phyloP scores from a whole-genome alignment of 1,139 yeast genomes.

The Pichia norvegensis region DNA sequence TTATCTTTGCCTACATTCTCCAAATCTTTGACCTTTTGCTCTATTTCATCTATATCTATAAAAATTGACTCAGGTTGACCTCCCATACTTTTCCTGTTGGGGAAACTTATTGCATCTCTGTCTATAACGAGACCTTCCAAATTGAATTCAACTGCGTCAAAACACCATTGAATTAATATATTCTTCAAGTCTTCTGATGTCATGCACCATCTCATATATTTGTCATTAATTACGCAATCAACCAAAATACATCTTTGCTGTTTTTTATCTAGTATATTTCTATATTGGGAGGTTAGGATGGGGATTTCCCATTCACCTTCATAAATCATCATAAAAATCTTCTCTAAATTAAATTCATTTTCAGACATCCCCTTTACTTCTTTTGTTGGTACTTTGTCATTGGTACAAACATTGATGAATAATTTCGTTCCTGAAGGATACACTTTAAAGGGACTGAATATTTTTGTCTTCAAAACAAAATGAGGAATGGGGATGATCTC shows the following conservation, averaged over 20 bases:
- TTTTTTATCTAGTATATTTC: constrained; percentile 56
- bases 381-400: constrained; percentile 52
- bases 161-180: constrained; percentile 52
- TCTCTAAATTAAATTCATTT: constrained; percentile 44
- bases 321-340: constrained; percentile 58
- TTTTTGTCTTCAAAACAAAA: constrained; percentile 57
- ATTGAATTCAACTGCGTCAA: constrained; percentile 59
- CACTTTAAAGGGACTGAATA: constrained; percentile 31
- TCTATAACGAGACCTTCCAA: constrained; percentile 34
- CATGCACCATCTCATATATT: constrained; percentile 56
- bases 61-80: constrained; percentile 26
- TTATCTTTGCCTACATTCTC: constrained; percentile 17
- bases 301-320: constrained; percentile 83
- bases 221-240: constrained; percentile 66
- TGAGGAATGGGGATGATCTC: constrained; percentile 45
- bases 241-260: constrained; percentile 58
- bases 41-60: constrained; percentile 33
- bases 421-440: constrained; percentile 44
- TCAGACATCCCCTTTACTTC: constrained; percentile 12
- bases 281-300: constrained; percentile 52
- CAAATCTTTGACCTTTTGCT: constrained; percentile 32
- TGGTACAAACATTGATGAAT: constrained; percentile 73
- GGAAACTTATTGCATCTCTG: constrained; percentile 36
- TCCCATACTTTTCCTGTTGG: constrained; percentile 61
- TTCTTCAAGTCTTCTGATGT: constrained; percentile 42